These are phyloP conservation scores for Acanthamoeba quina DNA, from an alignment of 208 protist genomes.

Conservation along the genomic window DNA sequence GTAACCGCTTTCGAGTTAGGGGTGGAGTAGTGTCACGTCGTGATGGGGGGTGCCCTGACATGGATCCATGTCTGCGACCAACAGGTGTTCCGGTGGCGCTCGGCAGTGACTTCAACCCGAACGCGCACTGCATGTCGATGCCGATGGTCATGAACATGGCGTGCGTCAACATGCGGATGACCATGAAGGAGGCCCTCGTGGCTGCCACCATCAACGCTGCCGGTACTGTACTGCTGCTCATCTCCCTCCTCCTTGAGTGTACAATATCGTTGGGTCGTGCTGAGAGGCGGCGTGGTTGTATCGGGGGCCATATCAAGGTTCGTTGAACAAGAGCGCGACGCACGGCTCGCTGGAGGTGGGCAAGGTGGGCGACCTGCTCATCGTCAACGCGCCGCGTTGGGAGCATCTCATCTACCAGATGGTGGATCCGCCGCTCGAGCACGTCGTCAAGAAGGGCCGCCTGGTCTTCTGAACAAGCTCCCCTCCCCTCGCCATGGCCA, in stretches of 20 bases:
- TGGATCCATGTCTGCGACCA: background rate
- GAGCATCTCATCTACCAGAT: slow-evolving; percentile 94
- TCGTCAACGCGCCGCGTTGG: slow-evolving; percentile 89
- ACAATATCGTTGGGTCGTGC: too few relatives aligned
- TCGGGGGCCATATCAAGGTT: slow-evolving; percentile 71
- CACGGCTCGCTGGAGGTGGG: slow-evolving; percentile 90
- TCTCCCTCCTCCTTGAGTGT: background rate
- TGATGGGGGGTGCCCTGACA: too few relatives aligned
- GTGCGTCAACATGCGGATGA: slow-evolving; percentile 92
- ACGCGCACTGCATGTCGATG: slow-evolving; percentile 92
- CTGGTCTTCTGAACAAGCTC: slow-evolving; percentile 42
- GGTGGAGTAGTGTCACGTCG: background rate
- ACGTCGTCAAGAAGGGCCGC: slow-evolving; percentile 88
- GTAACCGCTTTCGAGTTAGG: background rate
- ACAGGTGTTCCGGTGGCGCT: slow-evolving; percentile 89
- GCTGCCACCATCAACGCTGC: slow-evolving; percentile 92
- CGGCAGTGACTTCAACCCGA: slow-evolving; percentile 93
- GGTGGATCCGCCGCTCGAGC: slow-evolving; percentile 89
- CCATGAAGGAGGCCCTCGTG: slow-evolving; percentile 91
- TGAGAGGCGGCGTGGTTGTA: background rate
- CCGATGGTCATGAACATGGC: slow-evolving; percentile 93
- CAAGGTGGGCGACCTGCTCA: slow-evolving; percentile 91
- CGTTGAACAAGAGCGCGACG: slow-evolving; percentile 80
- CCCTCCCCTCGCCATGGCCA: too few relatives aligned
- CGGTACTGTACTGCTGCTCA: slow-evolving; percentile 45